A percentile compares a stretch with the other conserved stretches of the same genome.
Evolutionary conservation across 139 green algal genomes (phyloP).

Genomic region (Closterium sp.): DNA sequence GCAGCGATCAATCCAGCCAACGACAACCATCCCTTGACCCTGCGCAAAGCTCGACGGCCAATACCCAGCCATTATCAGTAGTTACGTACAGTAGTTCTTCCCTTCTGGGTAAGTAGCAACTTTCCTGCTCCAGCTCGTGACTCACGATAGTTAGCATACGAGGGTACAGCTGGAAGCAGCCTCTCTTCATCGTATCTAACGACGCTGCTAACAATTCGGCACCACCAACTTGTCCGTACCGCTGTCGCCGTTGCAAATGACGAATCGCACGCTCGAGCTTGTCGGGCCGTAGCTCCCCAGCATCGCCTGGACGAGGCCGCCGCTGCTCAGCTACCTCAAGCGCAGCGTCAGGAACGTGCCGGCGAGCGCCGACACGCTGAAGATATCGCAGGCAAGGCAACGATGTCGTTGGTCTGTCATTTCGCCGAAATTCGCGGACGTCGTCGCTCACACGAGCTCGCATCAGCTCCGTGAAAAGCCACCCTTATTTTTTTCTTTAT

Average conservation of each 20-base stretch:
- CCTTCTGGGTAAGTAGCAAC: too few species aligned
- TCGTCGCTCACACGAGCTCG: not conserved
- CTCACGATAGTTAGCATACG: not conserved
- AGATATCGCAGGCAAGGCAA: not conserved
- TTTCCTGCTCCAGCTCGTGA: not conserved
- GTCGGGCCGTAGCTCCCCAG: not conserved
- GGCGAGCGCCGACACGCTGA: not conserved
- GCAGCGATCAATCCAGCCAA: not conserved
- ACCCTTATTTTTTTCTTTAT: too few species aligned
- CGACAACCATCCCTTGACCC: not conserved
- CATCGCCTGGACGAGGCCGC: slow-evolving; percentile 20
- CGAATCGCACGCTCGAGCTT: not conserved
- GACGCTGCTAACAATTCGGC: too few species aligned
- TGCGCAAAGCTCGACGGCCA: not conserved
- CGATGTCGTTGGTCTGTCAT: not conserved
- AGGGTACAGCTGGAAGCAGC: not conserved
- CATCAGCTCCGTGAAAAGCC: too few species aligned
- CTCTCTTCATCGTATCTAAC: not conserved
- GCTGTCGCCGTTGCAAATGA: not conserved
- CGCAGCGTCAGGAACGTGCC: not conserved
- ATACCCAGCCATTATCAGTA: too few species aligned
- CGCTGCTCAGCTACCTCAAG: slow-evolving; percentile 23
- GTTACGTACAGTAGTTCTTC: too few species aligned
- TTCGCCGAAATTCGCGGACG: not conserved
- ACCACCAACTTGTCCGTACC: too few species aligned